Evolutionary conservation across 139 green algal genomes (phyloP).

Genomic region (Monoraphidium neglectum): DNA sequence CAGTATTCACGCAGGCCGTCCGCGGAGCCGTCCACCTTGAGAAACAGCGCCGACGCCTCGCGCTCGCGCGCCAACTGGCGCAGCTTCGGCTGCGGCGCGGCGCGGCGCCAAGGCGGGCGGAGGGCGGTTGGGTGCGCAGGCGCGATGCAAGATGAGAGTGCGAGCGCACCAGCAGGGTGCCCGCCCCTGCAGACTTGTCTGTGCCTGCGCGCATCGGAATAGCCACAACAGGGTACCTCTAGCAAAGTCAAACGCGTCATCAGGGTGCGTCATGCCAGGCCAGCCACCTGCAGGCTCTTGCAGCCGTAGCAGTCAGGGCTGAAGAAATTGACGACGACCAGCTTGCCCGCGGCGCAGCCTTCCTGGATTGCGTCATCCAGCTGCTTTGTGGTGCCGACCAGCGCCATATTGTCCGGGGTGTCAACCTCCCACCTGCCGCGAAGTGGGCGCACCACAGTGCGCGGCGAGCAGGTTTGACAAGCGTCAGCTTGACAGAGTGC

Average conservation of each 20-base stretch:
- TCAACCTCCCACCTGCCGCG: constrained; percentile 32
- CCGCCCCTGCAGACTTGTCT: too few species aligned
- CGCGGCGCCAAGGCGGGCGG: too few species aligned
- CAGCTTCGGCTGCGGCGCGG: constrained; percentile 59
- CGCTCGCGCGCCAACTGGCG: constrained; percentile 55
- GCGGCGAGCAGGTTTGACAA: too few species aligned
- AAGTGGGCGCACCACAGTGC: too few species aligned
- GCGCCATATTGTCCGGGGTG: constrained; percentile 22
- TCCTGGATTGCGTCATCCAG: constrained; percentile 1
- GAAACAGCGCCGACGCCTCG: constrained; percentile 31
- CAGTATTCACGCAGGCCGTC: constrained; percentile 39
- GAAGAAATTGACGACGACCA: constrained; percentile 67
- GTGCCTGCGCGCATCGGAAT: too few species aligned
- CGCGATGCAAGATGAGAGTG: too few species aligned
- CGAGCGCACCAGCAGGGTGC: too few species aligned
- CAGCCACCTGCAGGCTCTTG: constrained; percentile 28
- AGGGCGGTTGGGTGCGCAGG: too few species aligned
- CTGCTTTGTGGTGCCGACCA: constrained; percentile 5
- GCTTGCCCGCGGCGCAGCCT: neutral
- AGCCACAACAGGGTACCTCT: too few species aligned
- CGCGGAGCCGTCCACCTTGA: constrained; percentile 55
- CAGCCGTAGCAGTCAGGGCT: constrained; percentile 45
- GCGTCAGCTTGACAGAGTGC: too few species aligned
- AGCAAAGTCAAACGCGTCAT: neutral
- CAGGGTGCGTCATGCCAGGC: constrained; percentile 31